Conservation (phyloP, 116 monocot species). For the Cymodocea nodosa region DNA sequence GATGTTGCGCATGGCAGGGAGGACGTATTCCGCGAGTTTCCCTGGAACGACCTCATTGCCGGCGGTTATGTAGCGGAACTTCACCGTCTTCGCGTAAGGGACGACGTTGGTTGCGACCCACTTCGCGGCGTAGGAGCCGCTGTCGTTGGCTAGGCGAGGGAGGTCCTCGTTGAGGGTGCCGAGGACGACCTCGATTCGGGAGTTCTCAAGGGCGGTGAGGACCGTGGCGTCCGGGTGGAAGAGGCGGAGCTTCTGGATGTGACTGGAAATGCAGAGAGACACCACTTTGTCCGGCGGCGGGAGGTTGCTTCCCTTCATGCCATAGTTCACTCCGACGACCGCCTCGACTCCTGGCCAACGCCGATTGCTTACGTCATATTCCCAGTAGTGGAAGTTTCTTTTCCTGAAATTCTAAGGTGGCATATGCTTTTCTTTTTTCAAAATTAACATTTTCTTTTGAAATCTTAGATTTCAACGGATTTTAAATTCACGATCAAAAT, state of each 20-base stretch:
- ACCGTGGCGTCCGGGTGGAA: conserved; percentile 42
- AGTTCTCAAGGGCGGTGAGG: conserved; percentile 37
- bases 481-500: no score
- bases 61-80: conserved; percentile 44
- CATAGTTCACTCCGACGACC: conserved; percentile 54
- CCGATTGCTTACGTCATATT: neutral
- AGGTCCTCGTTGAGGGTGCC: conserved; percentile 54
- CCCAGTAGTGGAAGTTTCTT: no score
- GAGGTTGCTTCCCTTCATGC: conserved; percentile 48
- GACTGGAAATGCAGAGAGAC: conserved; percentile 33
- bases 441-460: no score
- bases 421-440: no score
- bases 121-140: conserved; percentile 20
- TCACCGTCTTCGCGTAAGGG: conserved; percentile 21
- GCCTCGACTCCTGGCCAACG: neutral
- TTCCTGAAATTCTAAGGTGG: no score
- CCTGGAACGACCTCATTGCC: conserved; percentile 83
- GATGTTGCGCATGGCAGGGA: conserved; percentile 74
- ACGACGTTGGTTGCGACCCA: conserved; percentile 57
- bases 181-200: conserved; percentile 40
- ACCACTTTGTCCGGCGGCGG: conserved; percentile 33
- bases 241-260: conserved; percentile 44
- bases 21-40: conserved; percentile 22
- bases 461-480: no score
- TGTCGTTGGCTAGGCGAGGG: conserved; percentile 18